phyloP scores from a whole-genome alignment of 2,329 filamentous ascomycete species.

The Aspergillus bombycis region DNA sequence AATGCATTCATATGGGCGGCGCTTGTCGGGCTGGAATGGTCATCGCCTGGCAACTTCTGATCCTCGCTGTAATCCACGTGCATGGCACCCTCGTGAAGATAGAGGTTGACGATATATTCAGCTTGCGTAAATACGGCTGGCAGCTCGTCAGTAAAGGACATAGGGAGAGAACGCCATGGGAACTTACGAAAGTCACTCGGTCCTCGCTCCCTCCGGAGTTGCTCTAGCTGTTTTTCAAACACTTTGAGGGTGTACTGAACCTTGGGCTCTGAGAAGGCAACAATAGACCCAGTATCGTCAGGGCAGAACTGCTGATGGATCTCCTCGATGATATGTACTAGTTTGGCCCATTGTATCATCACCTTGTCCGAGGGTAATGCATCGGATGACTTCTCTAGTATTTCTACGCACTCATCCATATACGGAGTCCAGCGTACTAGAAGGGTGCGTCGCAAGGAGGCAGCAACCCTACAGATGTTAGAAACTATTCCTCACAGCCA shows the following conservation, averaged over 20 bases:
- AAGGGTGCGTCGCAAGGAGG: slow-evolving; percentile 61
- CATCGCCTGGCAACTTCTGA: slow-evolving; percentile 22
- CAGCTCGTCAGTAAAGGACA: slow-evolving; percentile 8
- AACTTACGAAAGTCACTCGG: slow-evolving; percentile 60
- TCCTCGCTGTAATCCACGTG: slow-evolving; percentile 64
- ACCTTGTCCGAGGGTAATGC: slow-evolving; percentile 59
- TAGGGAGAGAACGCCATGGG: background rate
- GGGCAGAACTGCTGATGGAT: slow-evolving; percentile 67
- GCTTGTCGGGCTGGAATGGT: slow-evolving; percentile 44
- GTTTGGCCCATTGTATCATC: slow-evolving; percentile 60
- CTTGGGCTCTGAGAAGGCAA: slow-evolving; percentile 62
- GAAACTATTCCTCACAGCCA: background rate
- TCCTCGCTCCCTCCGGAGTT: slow-evolving; percentile 60
- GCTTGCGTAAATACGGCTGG: slow-evolving; percentile 65
- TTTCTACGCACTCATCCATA: slow-evolving; percentile 64
- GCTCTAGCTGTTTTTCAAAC: slow-evolving; percentile 67
- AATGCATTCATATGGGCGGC: slow-evolving; percentile 68
- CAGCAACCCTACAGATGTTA: slow-evolving; percentile 51
- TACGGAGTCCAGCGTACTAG: slow-evolving; percentile 65
- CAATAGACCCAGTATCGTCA: slow-evolving; percentile 62
- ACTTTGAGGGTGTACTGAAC: slow-evolving; percentile 66
- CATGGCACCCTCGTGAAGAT: slow-evolving; percentile 76
- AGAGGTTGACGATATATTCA: slow-evolving; percentile 68
- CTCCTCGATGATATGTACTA: slow-evolving; percentile 69
- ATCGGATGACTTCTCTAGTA: slow-evolving; percentile 59